Conservation (phyloP, 1,284 basidiomycete species). For the Ceratobasidium papillatum region DNA sequence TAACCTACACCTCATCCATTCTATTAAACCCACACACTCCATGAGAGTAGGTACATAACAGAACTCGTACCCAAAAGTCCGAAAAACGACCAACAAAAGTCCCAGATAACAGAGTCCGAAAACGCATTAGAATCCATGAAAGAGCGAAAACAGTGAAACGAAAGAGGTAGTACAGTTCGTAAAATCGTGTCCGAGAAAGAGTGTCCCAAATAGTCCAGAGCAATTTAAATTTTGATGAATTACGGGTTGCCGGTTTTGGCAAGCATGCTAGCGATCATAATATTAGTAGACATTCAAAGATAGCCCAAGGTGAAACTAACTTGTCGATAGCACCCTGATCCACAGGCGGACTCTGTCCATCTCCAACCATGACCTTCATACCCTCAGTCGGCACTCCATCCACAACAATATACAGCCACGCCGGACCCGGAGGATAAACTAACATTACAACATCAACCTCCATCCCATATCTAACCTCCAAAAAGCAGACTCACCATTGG, state of each 20-base stretch:
- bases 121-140: not conserved
- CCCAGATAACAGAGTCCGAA: not conserved
- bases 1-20: too few species aligned
- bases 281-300: not conserved
- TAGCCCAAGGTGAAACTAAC: not conserved
- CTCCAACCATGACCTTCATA: conserved; percentile 58
- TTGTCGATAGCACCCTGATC: conserved; percentile 44
- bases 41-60: too few species aligned
- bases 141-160: not conserved
- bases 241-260: conserved; percentile 3
- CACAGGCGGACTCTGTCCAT: conserved; percentile 49
- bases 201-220: not conserved
- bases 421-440: conserved; percentile 55
- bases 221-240: not conserved
- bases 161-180: not conserved
- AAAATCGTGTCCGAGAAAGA: not conserved
- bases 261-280: conserved; percentile 4
- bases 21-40: too few species aligned
- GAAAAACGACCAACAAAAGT: not conserved
- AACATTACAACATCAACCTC: not conserved
- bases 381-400: conserved; percentile 61
- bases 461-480: not conserved
- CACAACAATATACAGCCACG: conserved; percentile 55
- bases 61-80: too few species aligned
- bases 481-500: conserved; percentile 22